Evolutionary conservation across 208 protist species (phyloP).

Genomic region (Phytomonas sp.): DNA sequence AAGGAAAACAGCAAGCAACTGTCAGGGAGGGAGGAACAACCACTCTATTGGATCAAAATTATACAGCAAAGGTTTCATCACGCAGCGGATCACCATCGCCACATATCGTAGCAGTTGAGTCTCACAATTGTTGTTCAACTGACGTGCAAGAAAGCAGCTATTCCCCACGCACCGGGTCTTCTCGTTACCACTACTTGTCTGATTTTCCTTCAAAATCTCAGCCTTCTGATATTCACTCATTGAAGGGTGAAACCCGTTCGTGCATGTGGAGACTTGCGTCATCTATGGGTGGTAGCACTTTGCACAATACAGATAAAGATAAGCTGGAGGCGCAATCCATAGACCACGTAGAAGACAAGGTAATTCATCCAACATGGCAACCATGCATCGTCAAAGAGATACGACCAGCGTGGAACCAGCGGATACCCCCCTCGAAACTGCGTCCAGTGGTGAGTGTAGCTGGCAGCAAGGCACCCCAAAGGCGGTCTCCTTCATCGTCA

Average conservation of each 20-base stretch:
- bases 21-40: background rate
- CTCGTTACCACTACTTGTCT: background rate
- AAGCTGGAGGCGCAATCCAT: background rate
- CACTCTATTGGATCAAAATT: background rate
- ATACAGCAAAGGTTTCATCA: background rate
- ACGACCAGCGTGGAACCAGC: slow-evolving; percentile 65
- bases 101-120: background rate
- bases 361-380: slow-evolving; percentile 21
- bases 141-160: background rate
- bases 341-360: background rate
- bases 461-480: slow-evolving; percentile 14
- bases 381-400: slow-evolving; percentile 14
- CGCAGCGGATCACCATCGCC: background rate
- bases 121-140: background rate
- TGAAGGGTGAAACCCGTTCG: background rate
- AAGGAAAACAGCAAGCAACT: background rate
- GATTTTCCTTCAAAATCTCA: background rate
- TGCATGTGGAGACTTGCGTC: background rate
- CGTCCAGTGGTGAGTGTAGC: slow-evolving; percentile 47
- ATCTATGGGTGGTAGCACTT: background rate
- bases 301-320: background rate
- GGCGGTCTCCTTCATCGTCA: background rate
- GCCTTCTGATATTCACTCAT: background rate
- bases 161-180: background rate
- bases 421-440: slow-evolving; percentile 28